Evolutionary conservation across 116 monocot species (phyloP), one percentile per base, ranked within the genome.

Genomic region (Trichopus zeylanicus): DNA sequence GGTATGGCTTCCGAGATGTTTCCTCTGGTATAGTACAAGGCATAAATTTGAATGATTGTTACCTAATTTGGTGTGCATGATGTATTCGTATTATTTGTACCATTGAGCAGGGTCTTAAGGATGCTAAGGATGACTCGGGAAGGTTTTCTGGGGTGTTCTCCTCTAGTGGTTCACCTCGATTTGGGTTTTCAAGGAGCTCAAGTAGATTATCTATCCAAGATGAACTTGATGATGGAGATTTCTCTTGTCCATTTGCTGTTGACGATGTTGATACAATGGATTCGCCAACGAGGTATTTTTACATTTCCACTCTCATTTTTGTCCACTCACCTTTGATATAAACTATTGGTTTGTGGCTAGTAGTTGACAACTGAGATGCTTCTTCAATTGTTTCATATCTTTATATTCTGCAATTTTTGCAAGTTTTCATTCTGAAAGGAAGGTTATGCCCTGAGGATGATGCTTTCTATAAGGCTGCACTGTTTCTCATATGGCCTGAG

Each of bases 151-250:
- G 91, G 48, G 79, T 69, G 46, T 55, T 78, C 11, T 86, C 90
- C 53, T 84, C 81, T 56, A 18, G 73, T 69, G 81, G 81, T 28
- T 97, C 95, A 5, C 95, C 86, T 26, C 55, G 76, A n/a, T 65
- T 82, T 62, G 84, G 72, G 6, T 75, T 87, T 48, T 97, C 97
- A 22, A 97, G 97, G 73, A 97, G 87, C 75, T 97, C 97, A 1
- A 97, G 97, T 69, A 87, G 88, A 73, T 62, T 91, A 51, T 97
- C 97, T 1, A 70, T 84, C 51, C 82, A 78, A 64, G 95, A 97
- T 67, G 84, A 91, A 70, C 78, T 75, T 65, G 97, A 97, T 39
- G 91, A 89, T 60, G 29, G 72, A 18, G 93, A 79, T 54, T 79
- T 82, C 30, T 80, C 71, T 57, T 88, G 63, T 51, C 97, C 87